Evolutionary conservation across 345 rosid genomes (phyloP).

Genomic region (Eucalyptus albens): DNA sequence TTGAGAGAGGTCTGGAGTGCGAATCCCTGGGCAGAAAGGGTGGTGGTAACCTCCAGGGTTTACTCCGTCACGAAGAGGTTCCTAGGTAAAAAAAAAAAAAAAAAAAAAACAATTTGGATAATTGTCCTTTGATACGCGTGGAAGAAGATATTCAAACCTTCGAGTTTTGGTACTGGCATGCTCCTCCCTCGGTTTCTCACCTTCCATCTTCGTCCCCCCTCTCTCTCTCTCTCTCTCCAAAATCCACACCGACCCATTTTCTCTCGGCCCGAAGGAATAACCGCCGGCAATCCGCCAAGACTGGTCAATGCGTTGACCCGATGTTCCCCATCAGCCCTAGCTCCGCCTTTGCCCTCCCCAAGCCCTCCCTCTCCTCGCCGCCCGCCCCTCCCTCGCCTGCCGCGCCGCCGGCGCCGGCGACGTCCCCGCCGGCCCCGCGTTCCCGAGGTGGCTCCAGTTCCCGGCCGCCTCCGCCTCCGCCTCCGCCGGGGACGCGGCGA

Average conservation of each 20-base stretch:
- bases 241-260: not conserved
- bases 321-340: slow-evolving; percentile 55
- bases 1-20: too few species aligned
- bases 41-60: too few species aligned
- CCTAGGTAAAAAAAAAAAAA: too few species aligned
- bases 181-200: not conserved
- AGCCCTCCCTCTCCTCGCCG: slow-evolving; percentile 6
- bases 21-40: too few species aligned
- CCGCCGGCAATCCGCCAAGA: not conserved
- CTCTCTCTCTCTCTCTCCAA: not conserved
- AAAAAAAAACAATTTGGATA: not conserved
- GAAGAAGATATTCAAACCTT: not conserved
- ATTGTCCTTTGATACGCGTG: not conserved
- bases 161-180: not conserved
- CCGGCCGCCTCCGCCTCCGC: slow-evolving; percentile 4
- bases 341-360: slow-evolving; percentile 21
- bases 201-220: not conserved
- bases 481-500: slow-evolving; percentile 22
- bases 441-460: slow-evolving; percentile 35
- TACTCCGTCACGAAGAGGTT: too few species aligned
- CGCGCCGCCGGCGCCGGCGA: slow-evolving; percentile 62
- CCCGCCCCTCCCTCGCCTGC: slow-evolving; percentile 25
- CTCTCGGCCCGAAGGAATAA: not conserved
- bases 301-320: not conserved
- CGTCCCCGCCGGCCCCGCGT: slow-evolving; percentile 27